Conservation (phyloP, 208 protist genomes). For the Sergeia podlipaevii region DNA sequence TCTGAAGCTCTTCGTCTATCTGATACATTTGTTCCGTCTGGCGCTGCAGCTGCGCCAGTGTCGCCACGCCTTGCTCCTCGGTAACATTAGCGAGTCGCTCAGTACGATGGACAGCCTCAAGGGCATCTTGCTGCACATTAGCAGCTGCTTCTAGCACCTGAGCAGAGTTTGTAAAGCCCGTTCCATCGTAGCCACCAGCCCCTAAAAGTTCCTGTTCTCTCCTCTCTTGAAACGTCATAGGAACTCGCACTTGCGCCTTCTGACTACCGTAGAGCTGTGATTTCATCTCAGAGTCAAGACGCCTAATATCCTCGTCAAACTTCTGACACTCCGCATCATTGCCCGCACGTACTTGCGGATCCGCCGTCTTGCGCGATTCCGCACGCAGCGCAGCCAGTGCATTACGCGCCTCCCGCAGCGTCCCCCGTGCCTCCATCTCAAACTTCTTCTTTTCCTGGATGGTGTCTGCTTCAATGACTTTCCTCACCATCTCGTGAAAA, state of each 20-base stretch:
- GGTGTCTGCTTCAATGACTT: constrained; percentile 42
- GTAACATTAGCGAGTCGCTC: constrained; percentile 66
- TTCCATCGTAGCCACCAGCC: constrained; percentile 44
- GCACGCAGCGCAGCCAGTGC: constrained; percentile 59
- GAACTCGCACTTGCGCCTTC: constrained; percentile 1
- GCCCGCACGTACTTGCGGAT: constrained; percentile 32
- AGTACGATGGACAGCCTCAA: constrained; percentile 64
- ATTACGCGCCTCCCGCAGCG: constrained; percentile 64
- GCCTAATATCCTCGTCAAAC: constrained; percentile 51
- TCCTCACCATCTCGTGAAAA: constrained; percentile 38
- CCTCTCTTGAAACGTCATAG: constrained; percentile 54
- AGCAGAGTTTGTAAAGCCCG: constrained; percentile 56
- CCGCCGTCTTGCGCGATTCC: constrained; percentile 57
- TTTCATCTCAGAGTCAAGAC: constrained; percentile 64
- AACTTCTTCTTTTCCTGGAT: constrained; percentile 65
- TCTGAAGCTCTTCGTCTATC: constrained; percentile 75
- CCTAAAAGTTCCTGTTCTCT: constrained; percentile 72
- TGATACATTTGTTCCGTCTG: constrained; percentile 82
- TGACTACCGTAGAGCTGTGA: constrained; percentile 58
- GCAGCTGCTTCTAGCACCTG: constrained; percentile 68
- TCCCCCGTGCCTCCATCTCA: constrained; percentile 50
- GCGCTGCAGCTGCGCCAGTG: constrained; percentile 46
- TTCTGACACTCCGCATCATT: constrained; percentile 58
- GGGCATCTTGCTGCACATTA: constrained; percentile 72
- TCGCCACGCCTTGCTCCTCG: constrained; percentile 69